Conservation (phyloP, 140 eudicot genomes). For the Anethum foeniculum region DNA sequence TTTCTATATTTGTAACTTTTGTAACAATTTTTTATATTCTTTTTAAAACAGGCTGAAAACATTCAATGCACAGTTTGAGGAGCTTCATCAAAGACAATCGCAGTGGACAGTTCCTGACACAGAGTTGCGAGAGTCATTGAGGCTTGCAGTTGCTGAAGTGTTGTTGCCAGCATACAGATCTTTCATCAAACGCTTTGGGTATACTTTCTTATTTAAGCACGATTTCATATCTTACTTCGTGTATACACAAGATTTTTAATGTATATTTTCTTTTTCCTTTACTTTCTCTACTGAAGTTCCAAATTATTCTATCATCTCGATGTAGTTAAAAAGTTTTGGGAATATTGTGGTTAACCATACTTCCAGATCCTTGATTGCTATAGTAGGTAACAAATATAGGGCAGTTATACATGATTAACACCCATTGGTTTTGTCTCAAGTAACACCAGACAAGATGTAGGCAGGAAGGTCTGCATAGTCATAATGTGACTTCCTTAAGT, state of each 20-base stretch:
- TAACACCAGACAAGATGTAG: not conserved
- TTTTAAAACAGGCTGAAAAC: slow-evolving; percentile 51
- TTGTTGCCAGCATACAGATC: slow-evolving; percentile 96
- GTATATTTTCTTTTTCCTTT: not conserved
- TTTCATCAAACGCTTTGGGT: slow-evolving; percentile 94
- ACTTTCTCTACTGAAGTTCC: not conserved
- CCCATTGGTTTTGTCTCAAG: not conserved
- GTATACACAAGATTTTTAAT: not conserved
- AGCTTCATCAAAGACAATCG: slow-evolving; percentile 98
- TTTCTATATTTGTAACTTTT: too few species aligned
- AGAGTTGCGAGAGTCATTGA: slow-evolving; percentile 85
- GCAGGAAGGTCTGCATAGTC: not conserved
- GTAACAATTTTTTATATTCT: not conserved
- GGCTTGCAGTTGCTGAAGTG: slow-evolving; percentile 98
- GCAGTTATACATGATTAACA: not conserved
- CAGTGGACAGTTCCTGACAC: slow-evolving; percentile 99
- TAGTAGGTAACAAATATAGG: not conserved
- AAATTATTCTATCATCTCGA: not conserved
- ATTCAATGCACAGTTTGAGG: slow-evolving; percentile 85
- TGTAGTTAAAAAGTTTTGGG: not conserved
- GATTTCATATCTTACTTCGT: not conserved
- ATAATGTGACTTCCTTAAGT: not conserved
- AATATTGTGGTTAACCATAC: not conserved
- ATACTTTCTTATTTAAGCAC: slow-evolving; percentile 4
- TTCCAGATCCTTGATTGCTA: not conserved